phyloP scores from a whole-genome alignment of 148 eudicot species.

The Simmondsia chinensis region DNA sequence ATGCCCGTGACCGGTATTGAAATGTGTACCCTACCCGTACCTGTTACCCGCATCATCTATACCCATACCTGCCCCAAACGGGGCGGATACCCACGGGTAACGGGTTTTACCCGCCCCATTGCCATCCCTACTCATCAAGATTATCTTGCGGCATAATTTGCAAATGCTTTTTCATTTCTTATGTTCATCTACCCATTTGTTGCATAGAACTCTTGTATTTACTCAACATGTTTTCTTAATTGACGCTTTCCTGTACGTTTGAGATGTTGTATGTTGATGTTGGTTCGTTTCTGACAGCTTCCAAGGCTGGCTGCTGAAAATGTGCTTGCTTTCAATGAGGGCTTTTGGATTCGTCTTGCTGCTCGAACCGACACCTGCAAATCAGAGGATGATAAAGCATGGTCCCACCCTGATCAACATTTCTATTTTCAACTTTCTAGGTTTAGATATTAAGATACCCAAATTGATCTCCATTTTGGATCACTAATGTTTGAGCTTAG shows the following conservation, averaged over 20 bases:
- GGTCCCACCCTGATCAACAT: conserved; percentile 11
- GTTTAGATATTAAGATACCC: not conserved
- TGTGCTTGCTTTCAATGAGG: conserved; percentile 88
- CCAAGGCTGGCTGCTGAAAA: conserved; percentile 85
- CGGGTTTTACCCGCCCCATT: no score
- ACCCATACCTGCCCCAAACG: no score
- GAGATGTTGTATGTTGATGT: not conserved
- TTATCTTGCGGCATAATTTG: no score
- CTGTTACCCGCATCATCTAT: no score
- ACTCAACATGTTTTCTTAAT: not conserved
- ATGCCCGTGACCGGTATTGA: no score
- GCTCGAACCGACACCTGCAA: conserved; percentile 92
- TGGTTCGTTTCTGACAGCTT: conserved; percentile 38
- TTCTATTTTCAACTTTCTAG: not conserved
- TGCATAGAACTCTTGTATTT: not conserved
- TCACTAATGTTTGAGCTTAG: no score
- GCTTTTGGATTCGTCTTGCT: conserved; percentile 96
- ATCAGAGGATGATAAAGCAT: conserved; percentile 96
- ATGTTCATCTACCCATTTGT: not conserved
- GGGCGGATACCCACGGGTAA: no score
- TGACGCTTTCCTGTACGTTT: not conserved
- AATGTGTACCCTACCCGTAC: no score
- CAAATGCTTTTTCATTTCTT: no score
- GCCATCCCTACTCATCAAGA: no score
- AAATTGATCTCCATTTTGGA: no score